Evolutionary conservation across 148 eudicot genomes (phyloP).

Genomic region (Beta vulgaris): DNA sequence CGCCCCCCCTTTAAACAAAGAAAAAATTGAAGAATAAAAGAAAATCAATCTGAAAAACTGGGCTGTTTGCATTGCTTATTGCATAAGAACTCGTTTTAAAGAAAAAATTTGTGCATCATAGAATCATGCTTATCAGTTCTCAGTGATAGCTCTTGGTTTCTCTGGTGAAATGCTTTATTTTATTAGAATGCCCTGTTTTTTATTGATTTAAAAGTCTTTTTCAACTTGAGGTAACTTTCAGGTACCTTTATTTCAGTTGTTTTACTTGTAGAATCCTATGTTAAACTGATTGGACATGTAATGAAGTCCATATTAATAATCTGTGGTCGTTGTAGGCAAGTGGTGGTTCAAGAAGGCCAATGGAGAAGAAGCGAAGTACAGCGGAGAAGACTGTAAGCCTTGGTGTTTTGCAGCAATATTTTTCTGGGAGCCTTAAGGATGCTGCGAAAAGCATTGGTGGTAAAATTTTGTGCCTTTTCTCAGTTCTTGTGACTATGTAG

Average conservation of each 20-base stretch:
- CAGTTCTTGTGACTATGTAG: neutral
- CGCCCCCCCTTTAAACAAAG: no score
- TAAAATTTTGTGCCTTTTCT: conserved; percentile 28
- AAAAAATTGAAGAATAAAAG: no score
- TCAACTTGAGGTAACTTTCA: neutral
- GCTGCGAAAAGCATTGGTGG: conserved; percentile 96
- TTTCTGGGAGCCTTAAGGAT: conserved; percentile 94
- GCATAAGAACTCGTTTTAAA: no score
- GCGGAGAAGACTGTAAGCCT: conserved; percentile 81
- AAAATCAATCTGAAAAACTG: no score
- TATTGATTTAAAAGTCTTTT: no score
- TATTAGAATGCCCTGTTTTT: no score
- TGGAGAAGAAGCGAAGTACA: conserved; percentile 63
- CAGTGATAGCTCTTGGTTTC: no score
- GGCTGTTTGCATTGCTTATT: no score
- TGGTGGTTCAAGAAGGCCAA: conserved; percentile 41
- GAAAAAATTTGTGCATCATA: no score
- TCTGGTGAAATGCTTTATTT: no score
- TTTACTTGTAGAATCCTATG: neutral
- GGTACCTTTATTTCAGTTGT: neutral
- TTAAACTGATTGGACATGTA: neutral
- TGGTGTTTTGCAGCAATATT: conserved; percentile 81
- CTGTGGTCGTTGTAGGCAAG: conserved; percentile 29
- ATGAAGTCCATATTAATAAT: neutral
- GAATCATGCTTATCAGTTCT: no score